phyloP scores from a whole-genome alignment of 495 filamentous ascomycete genomes.

The Penicillium dipodomyicola region DNA sequence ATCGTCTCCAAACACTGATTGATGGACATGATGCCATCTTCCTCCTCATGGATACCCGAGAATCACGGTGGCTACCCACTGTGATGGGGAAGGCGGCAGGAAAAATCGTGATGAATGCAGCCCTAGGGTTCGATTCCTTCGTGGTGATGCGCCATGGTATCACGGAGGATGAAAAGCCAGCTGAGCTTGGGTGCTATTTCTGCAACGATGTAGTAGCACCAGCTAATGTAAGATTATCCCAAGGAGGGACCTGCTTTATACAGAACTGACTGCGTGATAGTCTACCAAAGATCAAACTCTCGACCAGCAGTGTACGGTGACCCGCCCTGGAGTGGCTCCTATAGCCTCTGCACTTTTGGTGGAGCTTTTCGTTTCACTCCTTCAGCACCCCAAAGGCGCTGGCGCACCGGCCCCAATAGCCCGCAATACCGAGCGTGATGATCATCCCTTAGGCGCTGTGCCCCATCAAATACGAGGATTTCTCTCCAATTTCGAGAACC shows the following conservation, averaged over 20 bases:
- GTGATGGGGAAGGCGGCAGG: constrained; percentile 91
- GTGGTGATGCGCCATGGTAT: constrained; percentile 95
- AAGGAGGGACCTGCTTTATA: neutral
- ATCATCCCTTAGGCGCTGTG: constrained; percentile 80
- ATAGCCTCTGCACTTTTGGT: constrained; percentile 92
- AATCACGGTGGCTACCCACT: constrained; percentile 94
- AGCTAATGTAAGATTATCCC: constrained; percentile 68
- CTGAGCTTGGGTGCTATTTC: constrained; percentile 90
- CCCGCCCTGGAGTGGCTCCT: constrained; percentile 84
- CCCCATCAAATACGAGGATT: constrained; percentile 94
- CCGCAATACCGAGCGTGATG: constrained; percentile 52
- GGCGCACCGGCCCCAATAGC: constrained; percentile 60
- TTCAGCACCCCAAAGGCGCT: constrained; percentile 74
- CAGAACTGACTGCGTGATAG: constrained; percentile 53
- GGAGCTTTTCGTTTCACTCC: constrained; percentile 79
- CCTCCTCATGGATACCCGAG: constrained; percentile 92
- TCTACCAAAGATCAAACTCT: constrained; percentile 90
- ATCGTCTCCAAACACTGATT: constrained; percentile 68
- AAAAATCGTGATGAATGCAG: constrained; percentile 96
- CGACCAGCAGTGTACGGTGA: constrained; percentile 98
- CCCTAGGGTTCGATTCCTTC: constrained; percentile 92
- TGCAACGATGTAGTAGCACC: constrained; percentile 98
- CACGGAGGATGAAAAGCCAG: constrained; percentile 32
- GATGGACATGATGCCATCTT: constrained; percentile 91
- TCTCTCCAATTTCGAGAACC: constrained; percentile 79